Evolutionary conservation across 2,329 filamentous ascomycete genomes (phyloP).

Genomic region (Graphiopsis chlorocephala): DNA sequence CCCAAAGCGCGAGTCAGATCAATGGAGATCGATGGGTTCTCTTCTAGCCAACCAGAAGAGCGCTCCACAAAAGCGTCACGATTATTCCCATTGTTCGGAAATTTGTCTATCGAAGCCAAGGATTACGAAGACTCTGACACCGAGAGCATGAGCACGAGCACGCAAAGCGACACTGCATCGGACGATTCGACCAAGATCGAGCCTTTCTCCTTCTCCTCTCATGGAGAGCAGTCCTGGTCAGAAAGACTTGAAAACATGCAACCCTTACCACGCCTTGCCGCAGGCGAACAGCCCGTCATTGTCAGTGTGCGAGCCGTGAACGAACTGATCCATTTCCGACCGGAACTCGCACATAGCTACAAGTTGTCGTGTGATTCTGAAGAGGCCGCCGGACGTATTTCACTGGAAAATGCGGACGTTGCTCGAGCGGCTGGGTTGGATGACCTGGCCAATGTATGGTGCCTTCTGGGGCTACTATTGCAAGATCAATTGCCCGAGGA

Average conservation of each 20-base stretch:
- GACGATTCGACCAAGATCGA: not conserved
- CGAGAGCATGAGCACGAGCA: conserved; percentile 13
- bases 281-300: conserved; percentile 59
- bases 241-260: conserved; percentile 16
- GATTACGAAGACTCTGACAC: conserved; percentile 19
- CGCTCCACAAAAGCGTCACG: conserved; percentile 17
- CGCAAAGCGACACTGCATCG: not conserved
- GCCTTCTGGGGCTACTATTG: conserved; percentile 72
- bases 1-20: conserved; percentile 43
- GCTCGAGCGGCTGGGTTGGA: conserved; percentile 67
- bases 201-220: not conserved
- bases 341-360: conserved; percentile 74
- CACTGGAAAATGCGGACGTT: conserved; percentile 76
- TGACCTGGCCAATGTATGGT: conserved; percentile 81
- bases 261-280: not conserved
- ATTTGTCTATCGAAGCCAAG: conserved; percentile 23
- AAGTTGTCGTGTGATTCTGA: conserved; percentile 73
- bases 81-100: conserved; percentile 32
- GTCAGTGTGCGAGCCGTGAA: conserved; percentile 71
- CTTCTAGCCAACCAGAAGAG: conserved; percentile 34
- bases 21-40: conserved; percentile 48
- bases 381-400: conserved; percentile 60
- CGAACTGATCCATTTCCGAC: conserved; percentile 72
- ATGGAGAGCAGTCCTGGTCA: conserved; percentile 17
- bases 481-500: conserved; percentile 65